Base-by-base conservation (phyloP, 768 basidiomycete species). In the Tremella mesenterica region DNA sequence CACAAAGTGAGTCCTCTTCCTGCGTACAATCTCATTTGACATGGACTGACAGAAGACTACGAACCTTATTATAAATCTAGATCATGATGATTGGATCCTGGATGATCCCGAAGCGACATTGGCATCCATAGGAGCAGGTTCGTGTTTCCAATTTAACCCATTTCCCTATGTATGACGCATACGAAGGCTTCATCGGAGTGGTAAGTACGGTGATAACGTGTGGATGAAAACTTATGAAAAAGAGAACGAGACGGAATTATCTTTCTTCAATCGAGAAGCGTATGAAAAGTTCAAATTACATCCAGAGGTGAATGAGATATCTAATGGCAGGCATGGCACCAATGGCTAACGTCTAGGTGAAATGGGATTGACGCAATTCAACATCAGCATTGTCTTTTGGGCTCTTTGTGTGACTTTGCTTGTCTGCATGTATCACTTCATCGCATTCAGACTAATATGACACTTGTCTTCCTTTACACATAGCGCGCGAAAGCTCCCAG, bases 191-290 rank as follows among this genome's bases (percentile, higher is more conserved):
- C n/a, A n/a, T n/a, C n/a, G n/a, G n/a, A n/a, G n/a, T n/a, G n/a
- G n/a, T n/a, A n/a, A n/a, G 31, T 34, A 47, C 25, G 25, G 28
- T 21, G 20, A 23, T 9, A 25, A 6, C 13, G 45, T 29, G n/a
- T n/a, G 10, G 21, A 34, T 43, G 18, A 13, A 31, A 44, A 23
- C 34, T 39, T n/a, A 29, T 25, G 3, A 3, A 8, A 20, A 38
- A 96, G 93, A 95, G 73, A 93, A 97, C 69, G 93, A 99, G 73
- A 86, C 87, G 0, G 93, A 99, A 75, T 79, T 92, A 58, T 91
- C 88, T 69, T 85, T 93, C 74, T 97, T 97, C 77, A 84, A 85
- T 63, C 77, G 80, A 26, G 77, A 79, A 39, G 75, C 80, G 16
- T 97, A 97, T 63, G 82, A 88, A 27, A 75, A 74, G 28, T 99